These are phyloP conservation scores for Phoma sp. DNA, from an alignment of 2,329 filamentous ascomycete genomes.

Conservation along the genomic window DNA sequence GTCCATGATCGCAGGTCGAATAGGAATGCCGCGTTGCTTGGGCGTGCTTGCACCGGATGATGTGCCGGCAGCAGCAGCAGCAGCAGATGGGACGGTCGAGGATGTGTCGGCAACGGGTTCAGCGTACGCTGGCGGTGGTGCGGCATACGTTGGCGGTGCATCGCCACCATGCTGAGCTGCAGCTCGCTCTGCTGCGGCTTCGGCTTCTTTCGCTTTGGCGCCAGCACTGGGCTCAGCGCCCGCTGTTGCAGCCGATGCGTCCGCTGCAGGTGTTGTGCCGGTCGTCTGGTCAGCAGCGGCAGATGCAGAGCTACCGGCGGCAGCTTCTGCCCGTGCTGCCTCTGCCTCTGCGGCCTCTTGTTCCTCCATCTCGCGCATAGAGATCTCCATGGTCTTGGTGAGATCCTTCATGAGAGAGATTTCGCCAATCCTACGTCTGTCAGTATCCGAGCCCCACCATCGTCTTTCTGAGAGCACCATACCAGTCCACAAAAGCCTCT, in stretches of 20 bases:
- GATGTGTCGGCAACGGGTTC: slow-evolving; percentile 53
- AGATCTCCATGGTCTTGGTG: slow-evolving; percentile 98
- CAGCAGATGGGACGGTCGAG: slow-evolving; percentile 28
- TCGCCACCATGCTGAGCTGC: slow-evolving; percentile 40
- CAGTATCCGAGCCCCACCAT: slow-evolving; percentile 6
- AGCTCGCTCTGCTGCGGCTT: slow-evolving; percentile 50
- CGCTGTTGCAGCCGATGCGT: slow-evolving; percentile 14
- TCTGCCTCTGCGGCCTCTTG: slow-evolving; percentile 65
- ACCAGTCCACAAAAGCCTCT: slow-evolving; percentile 89
- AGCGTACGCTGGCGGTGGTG: slow-evolving; percentile 44
- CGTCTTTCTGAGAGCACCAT: slow-evolving; percentile 8
- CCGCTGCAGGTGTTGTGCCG: slow-evolving; percentile 16
- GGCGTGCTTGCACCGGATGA: slow-evolving; percentile 56
- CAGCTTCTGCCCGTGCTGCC: slow-evolving; percentile 51
- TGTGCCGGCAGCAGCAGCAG: slow-evolving; percentile 34
- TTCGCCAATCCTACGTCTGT: slow-evolving; percentile 75
- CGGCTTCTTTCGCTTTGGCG: slow-evolving; percentile 52
- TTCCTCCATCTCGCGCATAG: slow-evolving; percentile 79
- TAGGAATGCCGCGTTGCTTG: slow-evolving; percentile 65
- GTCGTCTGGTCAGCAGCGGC: slow-evolving; percentile 27
- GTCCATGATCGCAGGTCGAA: slow-evolving; percentile 87
- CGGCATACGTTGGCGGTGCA: slow-evolving; percentile 47
- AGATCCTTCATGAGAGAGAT: slow-evolving; percentile 98
- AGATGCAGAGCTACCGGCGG: slow-evolving; percentile 27
- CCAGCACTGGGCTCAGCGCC: slow-evolving; percentile 37